Evolutionary conservation across 2,329 filamentous ascomycete species (phyloP), one percentile per base, ranked within the genome.

Genomic region (Fusarium sp.): DNA sequence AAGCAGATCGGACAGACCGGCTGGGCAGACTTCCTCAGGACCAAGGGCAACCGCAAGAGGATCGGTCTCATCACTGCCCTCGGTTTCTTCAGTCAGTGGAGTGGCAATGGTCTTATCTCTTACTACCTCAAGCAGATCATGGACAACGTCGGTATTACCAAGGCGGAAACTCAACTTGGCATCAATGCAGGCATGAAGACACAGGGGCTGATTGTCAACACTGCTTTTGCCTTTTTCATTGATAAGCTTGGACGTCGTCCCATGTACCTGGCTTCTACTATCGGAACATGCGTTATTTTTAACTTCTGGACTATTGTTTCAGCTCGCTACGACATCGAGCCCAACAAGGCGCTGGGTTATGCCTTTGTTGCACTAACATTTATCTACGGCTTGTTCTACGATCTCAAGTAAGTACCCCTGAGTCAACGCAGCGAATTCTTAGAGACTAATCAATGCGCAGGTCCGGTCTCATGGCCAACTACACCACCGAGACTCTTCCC

Each of bases 361-460:
- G 68, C 73, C 0, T 77, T 80, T 3, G 74, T 82, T 5, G 71
- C 76, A 0, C 74, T 79, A 33, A 71, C 81, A 1, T 82, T 82
- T 28, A 73, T 80, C 22, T 82, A 77, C 56, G 77, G 76, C n/a
- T 72, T 74, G 9, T 75, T 75, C 49, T 81, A 79, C 51, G 75
- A 77, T 37, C 71, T 79, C 13, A 62, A 61, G 58, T 54, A 10
- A 61, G 56, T 20, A 8, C 3, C 2, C n/a, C 0, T 7, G 1
- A 13, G 2, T 19, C 9, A 1, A 2, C 14, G 9, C 7, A 6
- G 8, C 7, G 3, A 1, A 8, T 7, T 1, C 2, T 4, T 5
- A 3, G 7, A n/a, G 28, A 5, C 15, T 61, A 20, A 61, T 14
- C 17, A 37, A 70, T 70, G 7, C 71, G 2, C 67, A 77, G 7